Base-by-base conservation (phyloP, 2,329 filamentous ascomycete species). In the Cladosporium austrohemisphaericum region DNA sequence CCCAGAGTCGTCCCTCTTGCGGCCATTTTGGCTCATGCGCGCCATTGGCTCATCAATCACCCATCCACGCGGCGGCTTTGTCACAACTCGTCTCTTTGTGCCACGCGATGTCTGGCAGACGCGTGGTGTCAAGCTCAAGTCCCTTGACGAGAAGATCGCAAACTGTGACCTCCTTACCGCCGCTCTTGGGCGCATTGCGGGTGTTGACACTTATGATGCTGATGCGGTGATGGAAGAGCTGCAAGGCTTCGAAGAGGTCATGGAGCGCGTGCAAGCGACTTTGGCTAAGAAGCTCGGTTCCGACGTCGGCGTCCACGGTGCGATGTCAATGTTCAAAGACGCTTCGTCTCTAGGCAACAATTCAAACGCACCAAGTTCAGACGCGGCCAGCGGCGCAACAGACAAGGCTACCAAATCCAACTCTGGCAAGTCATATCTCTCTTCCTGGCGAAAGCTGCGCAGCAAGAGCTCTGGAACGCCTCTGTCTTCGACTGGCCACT, bases 11-110 rank as follows among this genome's bases (percentile, higher is more conserved):
- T 84, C 85, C 52, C 78, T 96, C 60, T 76, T 97, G n/a, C 84
- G 93, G 16, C 94, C 93, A 2, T 98, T 96, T 68, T 98, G 93
- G 93, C 76, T 98, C 36, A 95, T 98, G 88, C 84, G 93, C 48
- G 91, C 87, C 54, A 77, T 98, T 20, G 95, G 93, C 64, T 89
- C 96, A 66, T 95, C 91, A 0, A 81, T 98, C 36, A 86, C 85
- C 14, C 92, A 98, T 62, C 89, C 92, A 2, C 83, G 89, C 19
- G 93, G 93, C 29, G 93, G 91, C 13, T 98, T 96, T 64, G 65
- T 98, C 16, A 95, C 91, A 46, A 92, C 84, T 18, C 91, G 90
- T 60, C 78, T 98, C 0, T 98, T 98, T 64, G 80, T 98, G 4
- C 91, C 93, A 5, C 81, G 88, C 44, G 91, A 97, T 63, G 88